Evolutionary conservation across 495 filamentous ascomycete genomes (phyloP).

Genomic region (Penicillium dipodomyicola): DNA sequence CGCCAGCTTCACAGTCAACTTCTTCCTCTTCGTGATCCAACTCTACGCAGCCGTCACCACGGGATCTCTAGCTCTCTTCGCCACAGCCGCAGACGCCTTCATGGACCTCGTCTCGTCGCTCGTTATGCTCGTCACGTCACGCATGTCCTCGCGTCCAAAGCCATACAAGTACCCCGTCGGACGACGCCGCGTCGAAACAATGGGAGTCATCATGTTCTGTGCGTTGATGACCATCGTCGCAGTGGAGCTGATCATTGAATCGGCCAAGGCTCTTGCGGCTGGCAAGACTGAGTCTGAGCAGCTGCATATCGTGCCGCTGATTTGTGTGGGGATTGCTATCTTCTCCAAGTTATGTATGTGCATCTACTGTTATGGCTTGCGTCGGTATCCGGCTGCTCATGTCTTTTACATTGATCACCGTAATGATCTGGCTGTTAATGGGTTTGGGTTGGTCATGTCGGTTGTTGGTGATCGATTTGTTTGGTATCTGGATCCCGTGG

Average conservation of each 20-base stretch:
- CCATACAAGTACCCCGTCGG: slow-evolving; percentile 58
- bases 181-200: slow-evolving; percentile 53
- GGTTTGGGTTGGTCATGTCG: slow-evolving; percentile 54
- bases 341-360: slow-evolving; percentile 34
- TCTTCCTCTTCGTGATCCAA: slow-evolving; percentile 56
- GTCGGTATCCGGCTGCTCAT: slow-evolving; percentile 51
- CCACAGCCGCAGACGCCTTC: slow-evolving; percentile 57
- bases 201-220: slow-evolving; percentile 59
- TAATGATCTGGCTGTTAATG: slow-evolving; percentile 56
- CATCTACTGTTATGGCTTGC: slow-evolving; percentile 50
- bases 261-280: slow-evolving; percentile 42
- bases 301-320: slow-evolving; percentile 50
- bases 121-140: slow-evolving; percentile 54
- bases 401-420: slow-evolving; percentile 57
- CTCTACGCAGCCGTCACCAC: slow-evolving; percentile 57
- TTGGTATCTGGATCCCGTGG: slow-evolving; percentile 57
- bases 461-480: slow-evolving; percentile 51
- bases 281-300: slow-evolving; percentile 37
- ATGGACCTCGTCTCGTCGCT: slow-evolving; percentile 59
- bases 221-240: slow-evolving; percentile 57
- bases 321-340: slow-evolving; percentile 53
- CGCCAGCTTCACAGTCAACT: slow-evolving; percentile 53
- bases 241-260: slow-evolving; percentile 53
- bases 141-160: slow-evolving; percentile 50
- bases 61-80: slow-evolving; percentile 55